Evolutionary conservation across 768 basidiomycete genomes (phyloP), one percentile per base, ranked within the genome.

Genomic region (Termitomyces sp.): DNA sequence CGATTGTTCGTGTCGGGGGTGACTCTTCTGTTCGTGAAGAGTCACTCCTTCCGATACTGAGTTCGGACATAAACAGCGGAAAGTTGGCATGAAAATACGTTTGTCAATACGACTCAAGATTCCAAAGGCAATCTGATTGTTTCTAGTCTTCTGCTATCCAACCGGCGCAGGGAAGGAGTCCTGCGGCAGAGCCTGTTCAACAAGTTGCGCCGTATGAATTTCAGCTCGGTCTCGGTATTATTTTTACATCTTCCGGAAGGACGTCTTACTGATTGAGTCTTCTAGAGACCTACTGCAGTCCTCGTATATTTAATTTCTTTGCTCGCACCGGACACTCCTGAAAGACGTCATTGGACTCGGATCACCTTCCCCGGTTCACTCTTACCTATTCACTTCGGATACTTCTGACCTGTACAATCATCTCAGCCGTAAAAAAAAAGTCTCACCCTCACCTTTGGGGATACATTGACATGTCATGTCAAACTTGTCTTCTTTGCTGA

Each of bases 401-500:
- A 1, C n/a, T n/a, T 16, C 53, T 43, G 23, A 21, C 54, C 25
- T 35, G 11, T 16, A 54, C 35, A 55, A 27, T 19, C 17, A 42
- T 42, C 14, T 31, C 52, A 25, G 19, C 7, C n/a, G n/a, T n/a
- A n/a, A n/a, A n/a, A n/a, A n/a, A n/a, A n/a, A n/a, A n/a, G n/a
- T 16, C 16, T 9, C 31, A 48, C 32, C 1, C 27, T 41, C 29
- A 34, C 42, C 25, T 51, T 50, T 52, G 52, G 60, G 53, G 58
- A 56, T 59, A 51, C 21, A 8, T 59, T 63, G 63, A 62, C 62
- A 65, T 62, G 59, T 50, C 64, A 58, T 63, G 64, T 57, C 59
- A 61, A 61, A 59, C 19, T 57, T 38, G 32, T 41, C 45, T 60
- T 50, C 37, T 42, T 44, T 53, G 21, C 40, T 56, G 59, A 63